Evolutionary conservation across 73 alveolate genomes (phyloP), one percentile per base, ranked within the genome.

Genomic region (Paramecium caudatum): DNA sequence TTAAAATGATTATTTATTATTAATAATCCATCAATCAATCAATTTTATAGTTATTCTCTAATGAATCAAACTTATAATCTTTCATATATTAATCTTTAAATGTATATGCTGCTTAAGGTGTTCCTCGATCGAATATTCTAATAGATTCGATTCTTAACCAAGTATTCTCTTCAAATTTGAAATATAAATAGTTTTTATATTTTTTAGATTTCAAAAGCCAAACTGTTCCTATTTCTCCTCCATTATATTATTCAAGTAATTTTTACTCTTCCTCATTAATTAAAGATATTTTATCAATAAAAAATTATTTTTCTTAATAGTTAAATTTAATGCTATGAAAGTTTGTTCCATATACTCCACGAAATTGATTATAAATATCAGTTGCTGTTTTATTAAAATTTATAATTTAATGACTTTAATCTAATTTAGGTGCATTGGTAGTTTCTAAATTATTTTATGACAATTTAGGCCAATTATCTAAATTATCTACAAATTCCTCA

Each of bases 281-380:
- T 0, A 15, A 9, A 45, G 85, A n/a, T 12, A 82, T 82, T 3
- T 69, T 46, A 6, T 46, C 55, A 12, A 81, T 8, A 82, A 16
- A 47, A 3, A 81, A 27, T 45, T 50, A 15, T 81, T 37, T 78
- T 3, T 39, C 83, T 12, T 81, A 3, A 21, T 81, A 90, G 32
- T 27, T 82, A 10, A 47, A 46, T 41, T 90, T 37, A 25, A 82
- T 47, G 33, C 86, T 69, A 36, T 90, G 50, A 15, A 43, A 43
- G 15, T 39, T 45, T 9, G 94, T 84, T 13, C 94, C 94, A 43
- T 43, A 45, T 19, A 23, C 13, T 23, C 65, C 92, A 25, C 94
- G 13, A 36, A 43, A 83, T 43, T 37, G 4, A 10, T 39, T 21
- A 15, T 82, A 80, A 2, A 46, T 25, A n/a, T 82, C 43, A 37